Evolutionary conservation across 805 yeast genomes (phyloP).

Genomic region (Maudiozyma barnettii): DNA sequence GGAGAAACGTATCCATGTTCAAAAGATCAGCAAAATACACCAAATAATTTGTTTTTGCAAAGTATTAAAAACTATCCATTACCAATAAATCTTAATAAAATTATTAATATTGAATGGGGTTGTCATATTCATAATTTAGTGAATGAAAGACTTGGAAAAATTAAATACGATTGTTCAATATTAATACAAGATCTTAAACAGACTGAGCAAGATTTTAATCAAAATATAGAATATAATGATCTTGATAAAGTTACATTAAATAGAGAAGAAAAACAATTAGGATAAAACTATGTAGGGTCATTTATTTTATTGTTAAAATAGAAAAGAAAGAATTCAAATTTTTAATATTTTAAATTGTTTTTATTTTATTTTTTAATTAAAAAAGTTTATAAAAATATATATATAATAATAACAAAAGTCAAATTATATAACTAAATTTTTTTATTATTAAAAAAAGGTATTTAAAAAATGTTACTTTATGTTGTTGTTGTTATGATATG

Average conservation of each 20-base stretch:
- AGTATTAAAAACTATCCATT: conserved; percentile 49
- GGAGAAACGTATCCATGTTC: conserved; percentile 94
- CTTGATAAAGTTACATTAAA: conserved; percentile 10
- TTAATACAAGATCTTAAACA: conserved; percentile 37
- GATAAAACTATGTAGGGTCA: conserved; percentile 2
- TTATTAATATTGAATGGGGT: conserved; percentile 86
- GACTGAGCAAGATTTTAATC: conserved; percentile 48
- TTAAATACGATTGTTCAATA: conserved; percentile 69
- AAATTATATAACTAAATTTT: background rate
- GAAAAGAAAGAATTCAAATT: background rate
- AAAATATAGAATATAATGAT: background rate
- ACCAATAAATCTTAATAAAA: conserved; percentile 80
- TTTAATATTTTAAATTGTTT: background rate
- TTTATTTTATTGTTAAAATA: background rate
- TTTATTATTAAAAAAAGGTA: background rate
- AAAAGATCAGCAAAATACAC: too few species aligned
- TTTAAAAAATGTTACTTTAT: background rate
- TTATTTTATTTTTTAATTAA: background rate
- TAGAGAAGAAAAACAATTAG: conserved; percentile 13
- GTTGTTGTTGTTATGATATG: too few species aligned
- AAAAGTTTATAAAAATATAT: background rate
- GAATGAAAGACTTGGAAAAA: conserved; percentile 78
- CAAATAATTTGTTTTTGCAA: conserved; percentile 79
- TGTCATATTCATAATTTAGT: conserved; percentile 94
- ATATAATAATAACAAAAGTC: background rate